Evolutionary conservation across 495 filamentous ascomycete species (phyloP).

Genomic region (Glutinoglossum americanum): DNA sequence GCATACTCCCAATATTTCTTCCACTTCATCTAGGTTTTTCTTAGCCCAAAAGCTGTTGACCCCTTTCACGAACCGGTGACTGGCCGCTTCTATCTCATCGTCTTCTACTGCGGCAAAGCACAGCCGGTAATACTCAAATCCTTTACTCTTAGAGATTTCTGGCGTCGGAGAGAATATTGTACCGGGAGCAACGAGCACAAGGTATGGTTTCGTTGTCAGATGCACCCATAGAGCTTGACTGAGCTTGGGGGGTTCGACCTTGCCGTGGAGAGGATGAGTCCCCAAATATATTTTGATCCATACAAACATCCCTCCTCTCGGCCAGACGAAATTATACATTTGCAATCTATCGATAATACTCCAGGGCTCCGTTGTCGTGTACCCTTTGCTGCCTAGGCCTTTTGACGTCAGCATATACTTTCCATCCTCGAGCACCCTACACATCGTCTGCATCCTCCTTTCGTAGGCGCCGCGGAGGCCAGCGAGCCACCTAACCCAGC

Average conservation of each 20-base stretch:
- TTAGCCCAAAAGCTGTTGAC: conserved; percentile 54
- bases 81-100: conserved; percentile 37
- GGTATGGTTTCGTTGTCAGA: conserved; percentile 42
- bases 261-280: conserved; percentile 44
- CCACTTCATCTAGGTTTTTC: conserved; percentile 40
- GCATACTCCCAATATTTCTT: conserved; percentile 19
- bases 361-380: conserved; percentile 16
- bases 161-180: conserved; percentile 45
- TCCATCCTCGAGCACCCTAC: conserved; percentile 40
- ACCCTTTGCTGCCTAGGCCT: conserved; percentile 14
- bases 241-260: conserved; percentile 23
- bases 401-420: conserved; percentile 31
- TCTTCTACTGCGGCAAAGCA: conserved; percentile 70
- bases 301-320: conserved; percentile 82
- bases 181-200: conserved; percentile 45
- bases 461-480: conserved; percentile 67
- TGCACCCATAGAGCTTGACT: conserved; percentile 47
- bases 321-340: conserved; percentile 55
- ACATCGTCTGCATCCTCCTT: conserved; percentile 59
- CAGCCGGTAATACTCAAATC: conserved; percentile 48
- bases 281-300: conserved; percentile 55
- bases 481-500: conserved; percentile 78
- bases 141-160: conserved; percentile 26
- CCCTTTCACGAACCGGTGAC: conserved; percentile 40
- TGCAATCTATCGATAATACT: conserved; percentile 42